phyloP scores from a whole-genome alignment of 2,329 filamentous ascomycete species.

The Botryotinia convoluta region DNA sequence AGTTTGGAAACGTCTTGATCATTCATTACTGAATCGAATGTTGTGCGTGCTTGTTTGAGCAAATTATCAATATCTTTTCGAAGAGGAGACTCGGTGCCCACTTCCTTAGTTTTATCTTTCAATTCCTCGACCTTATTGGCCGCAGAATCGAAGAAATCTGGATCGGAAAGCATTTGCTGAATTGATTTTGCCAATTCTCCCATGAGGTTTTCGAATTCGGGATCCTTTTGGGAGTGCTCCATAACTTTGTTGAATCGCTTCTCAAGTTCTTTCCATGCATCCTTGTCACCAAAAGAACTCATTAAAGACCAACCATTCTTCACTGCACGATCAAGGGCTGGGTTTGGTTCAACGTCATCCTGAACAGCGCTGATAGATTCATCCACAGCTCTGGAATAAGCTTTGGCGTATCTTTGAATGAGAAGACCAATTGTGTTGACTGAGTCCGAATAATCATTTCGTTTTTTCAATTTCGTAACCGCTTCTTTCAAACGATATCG shows the following conservation, averaged over 20 bases:
- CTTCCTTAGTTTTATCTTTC: conserved; percentile 56
- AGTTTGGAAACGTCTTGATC: conserved; percentile 73
- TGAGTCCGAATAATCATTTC: conserved; percentile 80
- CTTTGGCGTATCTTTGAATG: conserved; percentile 72
- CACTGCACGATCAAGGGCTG: conserved; percentile 70
- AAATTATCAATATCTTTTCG: conserved; percentile 71
- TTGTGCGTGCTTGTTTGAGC: conserved; percentile 64
- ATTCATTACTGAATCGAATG: conserved; percentile 64
- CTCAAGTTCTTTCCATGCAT: conserved; percentile 75
- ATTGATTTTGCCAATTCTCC: conserved; percentile 69
- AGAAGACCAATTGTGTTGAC: conserved; percentile 75
- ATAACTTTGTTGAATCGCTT: conserved; percentile 66
- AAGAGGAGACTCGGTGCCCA: conserved; percentile 65
- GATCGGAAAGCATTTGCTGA: conserved; percentile 80
- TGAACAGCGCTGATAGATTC: conserved; percentile 65
- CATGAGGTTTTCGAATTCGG: conserved; percentile 77
- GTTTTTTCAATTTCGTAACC: conserved; percentile 69
- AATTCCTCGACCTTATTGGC: conserved; percentile 51
- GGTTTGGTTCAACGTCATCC: conserved; percentile 70
- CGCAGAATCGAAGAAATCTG: conserved; percentile 77
- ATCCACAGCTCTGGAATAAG: conserved; percentile 72
- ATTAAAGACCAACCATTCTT: conserved; percentile 79
- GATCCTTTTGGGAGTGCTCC: conserved; percentile 71
- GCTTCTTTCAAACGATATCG: conserved; percentile 73
- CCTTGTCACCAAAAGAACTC: conserved; percentile 71